A percentile compares a stretch with the other conserved stretches of the same genome.
phyloP scores from a whole-genome alignment of 306 rosid genomes.

The Carpinus fangiana region DNA sequence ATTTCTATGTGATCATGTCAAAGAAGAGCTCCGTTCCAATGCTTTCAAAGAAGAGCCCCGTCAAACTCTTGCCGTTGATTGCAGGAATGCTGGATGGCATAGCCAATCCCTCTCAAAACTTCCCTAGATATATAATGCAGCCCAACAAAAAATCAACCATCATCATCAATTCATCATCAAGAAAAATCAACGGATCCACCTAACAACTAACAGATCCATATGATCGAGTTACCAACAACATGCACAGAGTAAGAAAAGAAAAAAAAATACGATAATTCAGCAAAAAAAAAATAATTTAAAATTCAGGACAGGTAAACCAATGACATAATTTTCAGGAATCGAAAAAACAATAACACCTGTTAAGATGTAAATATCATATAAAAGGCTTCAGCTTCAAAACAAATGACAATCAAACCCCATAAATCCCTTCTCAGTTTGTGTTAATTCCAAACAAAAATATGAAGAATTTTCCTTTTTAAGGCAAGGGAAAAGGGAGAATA shows the following conservation, averaged over 20 bases:
- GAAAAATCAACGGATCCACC: no score
- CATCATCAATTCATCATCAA: no score
- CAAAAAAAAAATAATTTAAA: conserved; percentile 6
- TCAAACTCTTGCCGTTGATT: no score
- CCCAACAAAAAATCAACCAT: no score
- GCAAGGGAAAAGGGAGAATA: not conserved
- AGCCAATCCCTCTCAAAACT: no score
- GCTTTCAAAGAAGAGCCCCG: no score
- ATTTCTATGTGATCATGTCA: no score
- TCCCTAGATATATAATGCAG: no score
- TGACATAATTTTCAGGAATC: not conserved
- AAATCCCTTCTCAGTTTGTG: conserved; percentile 9
- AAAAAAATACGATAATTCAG: not conserved
- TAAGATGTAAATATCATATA: not conserved
- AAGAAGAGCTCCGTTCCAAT: no score
- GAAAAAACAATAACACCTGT: not conserved
- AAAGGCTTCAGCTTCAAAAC: not conserved
- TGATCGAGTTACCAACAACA: not conserved
- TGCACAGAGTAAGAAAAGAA: not conserved
- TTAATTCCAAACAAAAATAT: conserved; percentile 8
- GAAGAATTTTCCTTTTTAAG: conserved; percentile 1
- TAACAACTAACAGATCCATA: conserved; percentile 34
- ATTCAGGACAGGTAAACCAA: conserved; percentile 19
- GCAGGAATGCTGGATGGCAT: no score
- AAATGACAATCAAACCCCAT: conserved; percentile 2